phyloP scores from a whole-genome alignment of 2,329 filamentous ascomycete genomes.

The Trichoderma pleuroti region DNA sequence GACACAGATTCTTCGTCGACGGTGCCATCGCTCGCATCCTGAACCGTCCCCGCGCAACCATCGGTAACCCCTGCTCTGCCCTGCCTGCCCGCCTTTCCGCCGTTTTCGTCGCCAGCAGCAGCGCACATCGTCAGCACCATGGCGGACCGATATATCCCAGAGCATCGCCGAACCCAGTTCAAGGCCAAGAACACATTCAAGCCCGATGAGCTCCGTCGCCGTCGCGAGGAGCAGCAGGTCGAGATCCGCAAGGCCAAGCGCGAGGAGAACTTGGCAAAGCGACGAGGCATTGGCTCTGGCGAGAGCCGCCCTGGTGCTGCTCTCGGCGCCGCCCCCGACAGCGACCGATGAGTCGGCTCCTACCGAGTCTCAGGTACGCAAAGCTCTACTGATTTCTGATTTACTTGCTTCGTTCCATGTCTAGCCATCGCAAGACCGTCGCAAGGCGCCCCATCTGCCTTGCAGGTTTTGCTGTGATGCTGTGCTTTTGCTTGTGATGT shows the following conservation, averaged over 20 bases:
- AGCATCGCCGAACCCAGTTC: conserved; percentile 98
- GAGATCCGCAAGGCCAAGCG: conserved; percentile 98
- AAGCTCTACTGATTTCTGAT: not conserved
- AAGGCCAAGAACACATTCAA: conserved; percentile 99
- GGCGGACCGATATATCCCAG: conserved; percentile 98
- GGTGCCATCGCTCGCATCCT: conserved; percentile 12
- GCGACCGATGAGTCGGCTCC: conserved; percentile 92
- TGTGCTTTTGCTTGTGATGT: conserved; percentile 28
- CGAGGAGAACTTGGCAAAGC: conserved; percentile 98
- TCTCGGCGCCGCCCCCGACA: conserved; percentile 85
- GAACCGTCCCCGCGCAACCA: conserved; percentile 28
- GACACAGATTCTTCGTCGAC: conserved; percentile 5
- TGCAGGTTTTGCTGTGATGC: conserved; percentile 7
- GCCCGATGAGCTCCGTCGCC: conserved; percentile 95
- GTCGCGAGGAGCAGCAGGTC: conserved; percentile 98
- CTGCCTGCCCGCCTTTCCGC: conserved; percentile 19
- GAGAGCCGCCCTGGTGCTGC: conserved; percentile 77
- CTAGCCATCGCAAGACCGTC: not conserved
- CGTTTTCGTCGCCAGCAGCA: conserved; percentile 15
- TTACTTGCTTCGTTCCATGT: conserved; percentile 15
- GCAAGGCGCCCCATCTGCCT: not conserved
- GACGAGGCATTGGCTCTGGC: conserved; percentile 84
- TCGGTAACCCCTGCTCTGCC: not conserved
- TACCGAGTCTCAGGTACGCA: conserved; percentile 86
- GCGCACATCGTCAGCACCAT: conserved; percentile 56